Percentiles rank a stretch among this genome's conserved stretches.
phyloP scores from a whole-genome alignment of 129 eudicot genomes.

The Oenanthe sinensis region DNA sequence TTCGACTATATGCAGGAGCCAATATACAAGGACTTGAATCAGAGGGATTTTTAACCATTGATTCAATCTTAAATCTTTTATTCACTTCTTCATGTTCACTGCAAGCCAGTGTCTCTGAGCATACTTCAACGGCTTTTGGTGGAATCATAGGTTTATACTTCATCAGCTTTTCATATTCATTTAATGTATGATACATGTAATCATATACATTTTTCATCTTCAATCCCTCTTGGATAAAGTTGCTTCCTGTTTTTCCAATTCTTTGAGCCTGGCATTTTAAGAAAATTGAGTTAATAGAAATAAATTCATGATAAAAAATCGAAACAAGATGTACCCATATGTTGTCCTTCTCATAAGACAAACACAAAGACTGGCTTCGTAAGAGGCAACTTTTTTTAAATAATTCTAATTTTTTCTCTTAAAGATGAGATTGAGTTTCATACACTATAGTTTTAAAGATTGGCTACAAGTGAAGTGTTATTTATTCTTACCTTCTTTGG shows the following conservation, averaged over 20 bases:
- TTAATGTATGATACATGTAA: conserved; percentile 46
- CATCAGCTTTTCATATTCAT: conserved; percentile 43
- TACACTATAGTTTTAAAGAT: neutral
- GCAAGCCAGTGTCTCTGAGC: conserved; percentile 31
- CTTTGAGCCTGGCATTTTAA: conserved; percentile 31
- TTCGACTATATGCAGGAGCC: conserved; percentile 29
- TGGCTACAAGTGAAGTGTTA: neutral
- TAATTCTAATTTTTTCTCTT: neutral
- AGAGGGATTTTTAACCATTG: conserved; percentile 30
- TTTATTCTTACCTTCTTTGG: conserved; percentile 40
- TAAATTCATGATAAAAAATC: neutral
- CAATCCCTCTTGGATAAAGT: conserved; percentile 34
- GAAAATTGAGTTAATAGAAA: neutral
- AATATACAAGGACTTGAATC: conserved; percentile 32
- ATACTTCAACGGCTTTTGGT: conserved; percentile 36
- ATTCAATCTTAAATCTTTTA: conserved; percentile 28
- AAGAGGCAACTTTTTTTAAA: neutral
- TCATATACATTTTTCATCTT: conserved; percentile 45
- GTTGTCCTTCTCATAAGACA: neutral
- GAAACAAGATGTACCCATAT: neutral
- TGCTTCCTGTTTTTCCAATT: conserved; percentile 45
- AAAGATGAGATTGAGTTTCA: neutral
- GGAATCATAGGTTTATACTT: conserved; percentile 41
- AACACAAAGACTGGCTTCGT: neutral
- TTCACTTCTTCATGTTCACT: conserved; percentile 17